Conservation (phyloP, 257 asterid species). For the Rubia yunnanensis region DNA sequence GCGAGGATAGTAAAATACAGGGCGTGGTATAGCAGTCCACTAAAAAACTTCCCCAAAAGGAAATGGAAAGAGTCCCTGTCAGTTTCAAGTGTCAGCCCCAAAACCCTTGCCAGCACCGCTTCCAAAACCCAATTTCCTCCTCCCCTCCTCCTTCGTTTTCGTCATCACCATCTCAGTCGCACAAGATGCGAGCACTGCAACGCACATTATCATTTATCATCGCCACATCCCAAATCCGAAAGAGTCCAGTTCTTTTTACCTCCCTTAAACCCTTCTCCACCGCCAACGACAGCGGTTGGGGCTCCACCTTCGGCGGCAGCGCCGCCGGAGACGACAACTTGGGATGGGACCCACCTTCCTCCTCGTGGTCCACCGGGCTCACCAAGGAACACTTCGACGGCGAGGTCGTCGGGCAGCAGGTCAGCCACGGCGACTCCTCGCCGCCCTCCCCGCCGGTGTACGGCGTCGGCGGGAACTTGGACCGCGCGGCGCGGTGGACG, state of each 20-base stretch:
- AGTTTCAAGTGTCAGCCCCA: no score
- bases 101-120: neutral
- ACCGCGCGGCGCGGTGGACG: slow-evolving; percentile 35
- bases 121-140: neutral
- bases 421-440: slow-evolving; percentile 15
- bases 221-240: slow-evolving; percentile 3
- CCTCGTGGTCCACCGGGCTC: slow-evolving; percentile 82
- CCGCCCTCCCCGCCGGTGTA: slow-evolving; percentile 5
- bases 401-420: slow-evolving; percentile 56
- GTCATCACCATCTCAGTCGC: neutral
- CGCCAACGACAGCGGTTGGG: slow-evolving; percentile 29
- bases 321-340: slow-evolving; percentile 20
- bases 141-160: neutral
- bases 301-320: slow-evolving; percentile 32
- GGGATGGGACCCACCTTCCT: slow-evolving; percentile 62
- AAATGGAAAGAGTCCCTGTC: no score
- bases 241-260: slow-evolving; percentile 14
- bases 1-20: no score
- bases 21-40: no score
- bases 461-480: slow-evolving; percentile 10
- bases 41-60: no score
- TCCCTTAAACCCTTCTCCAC: slow-evolving; percentile 22
- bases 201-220: slow-evolving; percentile 34
- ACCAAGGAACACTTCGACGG: slow-evolving; percentile 90
- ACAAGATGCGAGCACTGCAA: slow-evolving; percentile 42